phyloP scores from a whole-genome alignment of 495 filamentous ascomycete genomes.

The Trichoderma reesei region DNA sequence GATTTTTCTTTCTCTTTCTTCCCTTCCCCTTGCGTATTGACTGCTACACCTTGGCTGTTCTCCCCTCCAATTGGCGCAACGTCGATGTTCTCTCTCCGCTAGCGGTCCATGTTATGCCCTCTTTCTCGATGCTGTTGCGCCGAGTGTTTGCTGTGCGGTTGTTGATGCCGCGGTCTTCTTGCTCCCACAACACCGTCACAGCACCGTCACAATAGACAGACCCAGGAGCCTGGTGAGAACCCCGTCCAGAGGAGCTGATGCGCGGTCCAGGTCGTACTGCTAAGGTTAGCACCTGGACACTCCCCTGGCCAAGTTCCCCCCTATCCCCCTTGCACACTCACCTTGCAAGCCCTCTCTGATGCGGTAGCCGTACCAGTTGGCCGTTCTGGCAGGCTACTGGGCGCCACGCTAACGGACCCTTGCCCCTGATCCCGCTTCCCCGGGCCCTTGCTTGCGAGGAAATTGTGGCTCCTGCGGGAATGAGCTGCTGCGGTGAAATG shows the following conservation, averaged over 20 bases:
- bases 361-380: background rate
- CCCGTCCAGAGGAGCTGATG: background rate
- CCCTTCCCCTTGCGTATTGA: too few relatives aligned
- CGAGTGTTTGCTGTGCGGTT: too few relatives aligned
- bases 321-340: background rate
- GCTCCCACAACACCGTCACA: background rate
- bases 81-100: background rate
- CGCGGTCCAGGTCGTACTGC: background rate
- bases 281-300: background rate
- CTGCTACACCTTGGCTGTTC: background rate
- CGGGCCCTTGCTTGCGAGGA: background rate
- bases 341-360: background rate
- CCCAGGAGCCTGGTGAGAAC: background rate
- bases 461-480: background rate
- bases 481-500: background rate
- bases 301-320: background rate
- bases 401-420: background rate
- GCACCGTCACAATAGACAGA: background rate
- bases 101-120: background rate
- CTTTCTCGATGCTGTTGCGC: background rate
- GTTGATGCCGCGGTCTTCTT: background rate
- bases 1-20: background rate
- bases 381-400: background rate
- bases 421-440: constrained; percentile 6
- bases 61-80: background rate